These are phyloP conservation scores for Dendrobium officinale DNA, from an alignment of 106 monocot species.

Conservation along the genomic window DNA sequence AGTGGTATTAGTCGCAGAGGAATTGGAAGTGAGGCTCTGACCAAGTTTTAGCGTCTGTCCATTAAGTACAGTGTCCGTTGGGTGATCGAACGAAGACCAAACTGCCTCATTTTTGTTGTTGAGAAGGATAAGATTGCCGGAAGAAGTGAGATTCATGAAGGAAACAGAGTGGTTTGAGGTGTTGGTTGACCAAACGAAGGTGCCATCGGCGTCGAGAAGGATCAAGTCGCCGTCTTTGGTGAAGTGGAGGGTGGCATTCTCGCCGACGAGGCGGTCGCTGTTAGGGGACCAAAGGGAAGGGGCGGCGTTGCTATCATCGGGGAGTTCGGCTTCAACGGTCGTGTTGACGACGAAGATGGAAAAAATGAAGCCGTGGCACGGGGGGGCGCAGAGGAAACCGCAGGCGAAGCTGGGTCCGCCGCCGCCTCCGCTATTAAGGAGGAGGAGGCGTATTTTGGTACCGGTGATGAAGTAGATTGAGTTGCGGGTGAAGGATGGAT, in stretches of 20 bases:
- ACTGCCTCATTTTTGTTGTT: slow-evolving; percentile 8
- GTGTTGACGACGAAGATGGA: slow-evolving; percentile 40
- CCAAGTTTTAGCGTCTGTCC: slow-evolving; percentile 32
- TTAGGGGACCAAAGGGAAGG: slow-evolving; percentile 62
- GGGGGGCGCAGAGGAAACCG: slow-evolving; percentile 30
- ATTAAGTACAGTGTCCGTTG: slow-evolving; percentile 39
- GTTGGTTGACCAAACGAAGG: slow-evolving; percentile 39
- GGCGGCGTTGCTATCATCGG: neutral
- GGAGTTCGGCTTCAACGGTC: neutral
- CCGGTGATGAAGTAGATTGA: slow-evolving; percentile 11
- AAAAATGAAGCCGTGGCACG: slow-evolving; percentile 29
- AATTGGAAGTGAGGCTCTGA: slow-evolving; percentile 21
- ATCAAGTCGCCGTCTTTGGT: slow-evolving; percentile 39
- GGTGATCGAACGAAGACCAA: slow-evolving; percentile 52
- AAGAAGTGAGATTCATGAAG: slow-evolving; percentile 26
- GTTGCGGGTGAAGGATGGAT: slow-evolving; percentile 6
- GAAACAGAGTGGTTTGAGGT: slow-evolving; percentile 30
- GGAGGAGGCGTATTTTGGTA: slow-evolving; percentile 22
- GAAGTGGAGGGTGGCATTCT: slow-evolving; percentile 46
- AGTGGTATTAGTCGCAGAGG: slow-evolving; percentile 3
- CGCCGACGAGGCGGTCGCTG: slow-evolving; percentile 21
- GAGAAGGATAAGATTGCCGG: slow-evolving; percentile 45
- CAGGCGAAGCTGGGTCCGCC: slow-evolving; percentile 25
- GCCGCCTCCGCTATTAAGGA: slow-evolving; percentile 15
- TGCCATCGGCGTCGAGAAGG: slow-evolving; percentile 30